Evolutionary conservation across 495 filamentous ascomycete species (phyloP), one percentile per base, ranked within the genome.

Genomic region (Trichocladium antarcticum): DNA sequence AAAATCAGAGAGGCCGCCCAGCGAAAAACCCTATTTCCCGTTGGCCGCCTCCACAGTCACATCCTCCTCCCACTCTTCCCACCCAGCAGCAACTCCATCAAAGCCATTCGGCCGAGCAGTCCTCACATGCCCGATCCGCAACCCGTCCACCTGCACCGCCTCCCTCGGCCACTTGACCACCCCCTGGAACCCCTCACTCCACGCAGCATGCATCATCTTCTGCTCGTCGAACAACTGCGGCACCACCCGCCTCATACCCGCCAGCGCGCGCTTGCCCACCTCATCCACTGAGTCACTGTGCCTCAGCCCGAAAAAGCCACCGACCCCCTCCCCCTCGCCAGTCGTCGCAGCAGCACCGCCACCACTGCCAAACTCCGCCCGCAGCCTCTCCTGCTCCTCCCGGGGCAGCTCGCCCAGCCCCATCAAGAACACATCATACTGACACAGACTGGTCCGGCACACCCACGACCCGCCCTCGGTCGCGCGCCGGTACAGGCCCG

Each of bases 211-310:
- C 66, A 75, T 70, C 46, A 72, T 41, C 15, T n/a, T 29, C 1
- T 34, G 40, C 12, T 39, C 57, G 42, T 32, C 57, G 52, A 80
- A 79, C 10, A 81, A 58, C 37, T 73, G 67, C 34, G 76, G 74
- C 51, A 71, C 70, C 6, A 65, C 63, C 31, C 63, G 55, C 54
- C 73, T 75, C 74, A 87, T 76, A 21, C 76, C 77, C 50, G 66
- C 71, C 58, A 87, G 60, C 21, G 84, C 83, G 19, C 77, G 72
- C 40, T 73, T 75, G 21, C 81, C 80, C 36, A 88, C 79, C 41
- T 82, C 79, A 55, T 88, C 83, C 1, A 87, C 84, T 39, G 78
- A 83, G 59, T 86, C 81, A 42, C 70, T 71, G 59, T 88, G 82
- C 17, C 81, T 69, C 50, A 89, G 62, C 29, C 68, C 65, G 54